phyloP scores from a whole-genome alignment of 495 filamentous ascomycete species.

The Bacidia rubella region DNA sequence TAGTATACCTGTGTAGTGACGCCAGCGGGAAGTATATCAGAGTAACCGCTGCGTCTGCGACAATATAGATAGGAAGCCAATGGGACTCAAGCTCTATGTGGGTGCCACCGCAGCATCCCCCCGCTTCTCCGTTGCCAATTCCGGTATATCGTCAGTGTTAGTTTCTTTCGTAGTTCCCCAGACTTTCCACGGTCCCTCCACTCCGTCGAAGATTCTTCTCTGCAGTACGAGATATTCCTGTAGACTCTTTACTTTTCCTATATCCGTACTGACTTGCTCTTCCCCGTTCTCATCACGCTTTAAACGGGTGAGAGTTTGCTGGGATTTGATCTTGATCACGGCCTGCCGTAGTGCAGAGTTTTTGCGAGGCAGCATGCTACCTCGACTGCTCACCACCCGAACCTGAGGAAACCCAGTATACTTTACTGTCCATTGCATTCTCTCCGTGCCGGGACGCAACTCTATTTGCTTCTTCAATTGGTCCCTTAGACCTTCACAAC shows the following conservation, averaged over 20 bases:
- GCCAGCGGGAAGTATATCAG: too few relatives aligned
- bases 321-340: conserved; percentile 54
- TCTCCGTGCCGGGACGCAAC: conserved; percentile 33
- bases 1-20: too few relatives aligned
- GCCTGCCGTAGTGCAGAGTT: conserved; percentile 50
- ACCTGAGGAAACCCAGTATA: conserved; percentile 38
- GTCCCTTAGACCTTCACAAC: conserved; percentile 43
- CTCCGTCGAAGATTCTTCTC: conserved; percentile 39
- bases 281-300: conserved; percentile 15
- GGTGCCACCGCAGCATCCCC: neutral
- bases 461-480: conserved; percentile 44
- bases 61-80: too few relatives aligned
- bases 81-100: too few relatives aligned
- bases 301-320: conserved; percentile 44
- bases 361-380: conserved; percentile 34
- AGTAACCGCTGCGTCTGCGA: too few relatives aligned
- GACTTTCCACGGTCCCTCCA: conserved; percentile 54
- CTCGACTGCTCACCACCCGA: conserved; percentile 46
- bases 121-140: neutral
- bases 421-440: conserved; percentile 50
- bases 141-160: conserved; percentile 1
- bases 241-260: conserved; percentile 46
- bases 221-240: conserved; percentile 73
- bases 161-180: conserved; percentile 41
- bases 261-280: conserved; percentile 25